phyloP scores from a whole-genome alignment of 1,284 basidiomycete genomes.

The Trichosporon coremiiforme region DNA sequence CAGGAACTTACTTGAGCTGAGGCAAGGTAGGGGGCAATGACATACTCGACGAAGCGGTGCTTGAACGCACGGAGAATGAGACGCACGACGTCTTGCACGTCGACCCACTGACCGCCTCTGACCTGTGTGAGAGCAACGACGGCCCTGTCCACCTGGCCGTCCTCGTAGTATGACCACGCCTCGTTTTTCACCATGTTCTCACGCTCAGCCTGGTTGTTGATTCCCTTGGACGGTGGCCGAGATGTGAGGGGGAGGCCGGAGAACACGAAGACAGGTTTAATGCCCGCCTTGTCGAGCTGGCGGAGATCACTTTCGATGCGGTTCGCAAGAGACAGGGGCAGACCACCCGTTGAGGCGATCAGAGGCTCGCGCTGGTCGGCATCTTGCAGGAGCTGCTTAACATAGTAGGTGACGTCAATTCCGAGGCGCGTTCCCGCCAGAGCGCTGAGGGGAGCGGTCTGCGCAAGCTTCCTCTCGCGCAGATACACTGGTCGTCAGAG shows the following conservation, averaged over 20 bases:
- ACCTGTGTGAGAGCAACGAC: constrained; percentile 77
- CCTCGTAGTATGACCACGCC: constrained; percentile 88
- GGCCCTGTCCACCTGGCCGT: constrained; percentile 81
- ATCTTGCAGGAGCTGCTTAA: constrained; percentile 74
- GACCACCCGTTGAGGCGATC: constrained; percentile 88
- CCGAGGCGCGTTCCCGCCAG: constrained; percentile 92
- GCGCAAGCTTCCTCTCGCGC: constrained; percentile 80
- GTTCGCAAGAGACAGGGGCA: constrained; percentile 78
- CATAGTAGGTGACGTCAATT: constrained; percentile 93
- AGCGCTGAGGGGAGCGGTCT: constrained; percentile 77
- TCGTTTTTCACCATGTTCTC: constrained; percentile 59
- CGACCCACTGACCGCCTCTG: constrained; percentile 61
- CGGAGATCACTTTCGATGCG: constrained; percentile 92
- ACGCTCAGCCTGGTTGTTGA: constrained; percentile 62
- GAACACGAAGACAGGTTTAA: constrained; percentile 98
- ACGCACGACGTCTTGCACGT: constrained; percentile 87
- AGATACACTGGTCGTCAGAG: constrained; percentile 66
- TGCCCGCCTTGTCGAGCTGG: constrained; percentile 80
- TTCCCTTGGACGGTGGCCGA: constrained; percentile 65
- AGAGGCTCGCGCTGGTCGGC: constrained; percentile 79
- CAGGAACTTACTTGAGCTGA: constrained; percentile 77
- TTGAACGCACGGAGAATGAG: constrained; percentile 89
- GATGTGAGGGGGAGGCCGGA: constrained; percentile 67
- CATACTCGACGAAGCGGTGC: constrained; percentile 92
- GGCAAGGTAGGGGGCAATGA: constrained; percentile 91